Percentiles rank a stretch among this genome's conserved stretches.
Evolutionary conservation across 108 stramenopile genomes (phyloP).

Genomic region (Hondaea fermentalgiana): DNA sequence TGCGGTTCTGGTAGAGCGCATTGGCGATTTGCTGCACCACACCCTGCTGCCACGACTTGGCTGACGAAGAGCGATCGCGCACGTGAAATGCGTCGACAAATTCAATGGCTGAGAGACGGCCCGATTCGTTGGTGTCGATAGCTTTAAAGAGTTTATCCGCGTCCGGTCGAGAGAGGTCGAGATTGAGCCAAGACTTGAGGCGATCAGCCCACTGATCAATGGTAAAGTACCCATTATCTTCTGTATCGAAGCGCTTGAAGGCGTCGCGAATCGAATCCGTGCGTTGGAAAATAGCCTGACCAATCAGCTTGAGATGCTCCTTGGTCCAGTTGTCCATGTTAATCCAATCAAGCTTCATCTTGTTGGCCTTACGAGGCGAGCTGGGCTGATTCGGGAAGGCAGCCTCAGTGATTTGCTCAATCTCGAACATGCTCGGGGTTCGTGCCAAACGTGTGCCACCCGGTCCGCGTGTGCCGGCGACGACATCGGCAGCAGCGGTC

Average conservation of each 20-base stretch:
- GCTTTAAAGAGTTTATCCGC: background rate
- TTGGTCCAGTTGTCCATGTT: conserved; percentile 26
- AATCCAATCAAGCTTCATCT: conserved; percentile 20
- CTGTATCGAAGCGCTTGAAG: background rate
- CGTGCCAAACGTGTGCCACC: background rate
- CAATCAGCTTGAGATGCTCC: conserved; percentile 17
- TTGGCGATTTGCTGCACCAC: conserved; percentile 44
- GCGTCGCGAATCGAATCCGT: background rate
- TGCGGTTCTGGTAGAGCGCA: conserved; percentile 45
- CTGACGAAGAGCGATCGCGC: background rate
- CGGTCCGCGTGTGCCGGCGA: background rate
- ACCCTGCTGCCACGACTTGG: conserved; percentile 36
- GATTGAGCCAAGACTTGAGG: background rate
- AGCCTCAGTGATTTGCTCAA: background rate
- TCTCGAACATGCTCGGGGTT: background rate
- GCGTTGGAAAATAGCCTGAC: background rate
- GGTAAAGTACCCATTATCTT: background rate
- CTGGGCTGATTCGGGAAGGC: background rate
- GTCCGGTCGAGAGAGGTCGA: background rate
- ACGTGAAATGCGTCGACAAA: conserved; percentile 20
- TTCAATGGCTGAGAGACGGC: background rate
- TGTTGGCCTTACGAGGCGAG: conserved; percentile 23
- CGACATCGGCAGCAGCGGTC: background rate
- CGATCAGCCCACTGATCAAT: conserved; percentile 28
- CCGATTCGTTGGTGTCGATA: background rate